Conservation (phyloP, 805 yeast genomes). For the Soucietia sequanensis region DNA sequence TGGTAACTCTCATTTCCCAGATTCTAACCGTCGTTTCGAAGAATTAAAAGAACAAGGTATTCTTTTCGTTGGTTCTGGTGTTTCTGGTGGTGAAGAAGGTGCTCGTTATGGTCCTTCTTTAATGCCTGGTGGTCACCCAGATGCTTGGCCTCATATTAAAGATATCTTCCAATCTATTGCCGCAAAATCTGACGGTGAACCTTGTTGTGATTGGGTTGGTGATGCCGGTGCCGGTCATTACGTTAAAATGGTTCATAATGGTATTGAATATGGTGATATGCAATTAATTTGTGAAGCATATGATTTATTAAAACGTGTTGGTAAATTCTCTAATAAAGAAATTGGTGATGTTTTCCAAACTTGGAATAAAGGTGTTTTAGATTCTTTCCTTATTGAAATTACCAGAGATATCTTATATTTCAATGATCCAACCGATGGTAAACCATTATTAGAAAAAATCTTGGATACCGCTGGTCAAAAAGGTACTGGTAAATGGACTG, state of each 20-base stretch:
- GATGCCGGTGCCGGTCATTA: slow-evolving; percentile 99
- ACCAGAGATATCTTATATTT: slow-evolving; percentile 91
- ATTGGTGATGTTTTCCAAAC: slow-evolving; percentile 86
- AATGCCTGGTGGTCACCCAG: slow-evolving; percentile 99
- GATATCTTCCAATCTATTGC: slow-evolving; percentile 93
- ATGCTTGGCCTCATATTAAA: slow-evolving; percentile 99
- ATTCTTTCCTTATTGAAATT: slow-evolving; percentile 94
- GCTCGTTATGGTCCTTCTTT: slow-evolving; percentile 98
- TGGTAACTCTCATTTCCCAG: slow-evolving; percentile 99
- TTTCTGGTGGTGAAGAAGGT: slow-evolving; percentile 99
- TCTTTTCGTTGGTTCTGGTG: slow-evolving; percentile 97
- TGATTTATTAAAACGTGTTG: slow-evolving; percentile 92
- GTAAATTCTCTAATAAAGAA: slow-evolving; percentile 86
- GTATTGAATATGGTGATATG: slow-evolving; percentile 99
- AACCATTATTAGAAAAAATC: slow-evolving; percentile 93
- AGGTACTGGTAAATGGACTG: slow-evolving; percentile 99
- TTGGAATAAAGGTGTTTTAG: slow-evolving; percentile 98
- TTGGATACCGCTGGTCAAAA: slow-evolving; percentile 97
- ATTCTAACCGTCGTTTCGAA: slow-evolving; percentile 92
- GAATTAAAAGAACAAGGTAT: slow-evolving; percentile 87
- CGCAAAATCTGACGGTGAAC: slow-evolving; percentile 97
- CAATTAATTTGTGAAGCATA: slow-evolving; percentile 98
- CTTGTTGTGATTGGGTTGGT: slow-evolving; percentile 99
- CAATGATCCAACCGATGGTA: slow-evolving; percentile 83
- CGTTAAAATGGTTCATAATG: slow-evolving; percentile 99